Conservation (phyloP, 2,329 filamentous ascomycete genomes). For the Aspergillus ruber region DNA sequence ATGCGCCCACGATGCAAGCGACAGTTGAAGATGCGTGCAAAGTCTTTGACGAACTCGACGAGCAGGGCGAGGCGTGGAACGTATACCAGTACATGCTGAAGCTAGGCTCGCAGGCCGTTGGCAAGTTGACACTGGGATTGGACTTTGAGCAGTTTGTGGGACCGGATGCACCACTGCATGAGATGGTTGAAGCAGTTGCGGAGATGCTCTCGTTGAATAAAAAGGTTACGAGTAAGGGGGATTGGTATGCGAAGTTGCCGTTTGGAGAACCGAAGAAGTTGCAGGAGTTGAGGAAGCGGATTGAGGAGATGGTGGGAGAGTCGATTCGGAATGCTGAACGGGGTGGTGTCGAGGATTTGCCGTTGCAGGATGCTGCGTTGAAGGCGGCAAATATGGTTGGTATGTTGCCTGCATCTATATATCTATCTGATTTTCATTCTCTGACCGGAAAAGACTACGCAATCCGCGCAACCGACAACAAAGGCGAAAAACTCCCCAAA, state of each 20-base stretch:
- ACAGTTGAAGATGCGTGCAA: slow-evolving; percentile 47
- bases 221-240: slow-evolving; percentile 48
- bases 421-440: too few species aligned
- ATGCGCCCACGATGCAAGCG: slow-evolving; percentile 54
- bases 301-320: slow-evolving; percentile 17
- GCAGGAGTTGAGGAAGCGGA: slow-evolving; percentile 5
- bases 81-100: slow-evolving; percentile 48
- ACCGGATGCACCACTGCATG: slow-evolving; percentile 43
- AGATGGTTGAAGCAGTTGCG: slow-evolving; percentile 48
- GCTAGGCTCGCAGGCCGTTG: slow-evolving; percentile 39
- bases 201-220: slow-evolving; percentile 53
- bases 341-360: slow-evolving; percentile 22
- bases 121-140: slow-evolving; percentile 39
- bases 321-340: slow-evolving; percentile 15
- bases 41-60: slow-evolving; percentile 45
- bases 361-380: slow-evolving; percentile 42
- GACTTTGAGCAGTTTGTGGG: slow-evolving; percentile 41
- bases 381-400: slow-evolving; percentile 30
- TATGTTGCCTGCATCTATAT: too few species aligned
- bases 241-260: slow-evolving; percentile 52
- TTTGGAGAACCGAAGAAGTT: slow-evolving; percentile 52
- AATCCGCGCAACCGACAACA: slow-evolving; percentile 47
- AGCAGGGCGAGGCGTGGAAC: slow-evolving; percentile 40
- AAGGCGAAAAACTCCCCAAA: slow-evolving; percentile 49
- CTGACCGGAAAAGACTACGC: too few species aligned